phyloP scores from a whole-genome alignment of 768 basidiomycete species.

The Erythrobasidium yunnanense region DNA sequence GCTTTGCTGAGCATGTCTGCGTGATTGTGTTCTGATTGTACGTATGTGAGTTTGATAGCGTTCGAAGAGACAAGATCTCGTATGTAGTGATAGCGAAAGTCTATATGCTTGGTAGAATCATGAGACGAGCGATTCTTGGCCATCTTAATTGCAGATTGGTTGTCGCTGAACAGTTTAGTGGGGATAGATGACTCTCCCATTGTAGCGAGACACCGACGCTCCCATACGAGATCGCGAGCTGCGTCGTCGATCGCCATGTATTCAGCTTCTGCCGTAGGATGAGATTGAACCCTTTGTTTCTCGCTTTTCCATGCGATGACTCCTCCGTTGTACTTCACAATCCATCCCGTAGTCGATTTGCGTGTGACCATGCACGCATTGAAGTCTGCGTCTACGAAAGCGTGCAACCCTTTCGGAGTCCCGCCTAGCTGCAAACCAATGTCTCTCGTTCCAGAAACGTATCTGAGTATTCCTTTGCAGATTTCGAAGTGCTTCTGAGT shows the following conservation, averaged over 20 bases:
- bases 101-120: conserved; percentile 44
- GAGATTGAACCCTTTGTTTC: not conserved
- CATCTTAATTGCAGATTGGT: conserved; percentile 40
- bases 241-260: conserved; percentile 3
- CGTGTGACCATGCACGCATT: not conserved
- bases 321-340: not conserved
- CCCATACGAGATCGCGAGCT: not conserved
- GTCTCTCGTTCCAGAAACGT: not conserved
- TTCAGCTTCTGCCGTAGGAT: not conserved
- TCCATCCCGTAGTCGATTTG: not conserved
- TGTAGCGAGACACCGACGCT: not conserved
- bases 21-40: conserved; percentile 35
- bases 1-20: conserved; percentile 39
- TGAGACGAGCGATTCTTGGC: conserved; percentile 40
- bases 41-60: conserved; percentile 30
- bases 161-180: conserved; percentile 33
- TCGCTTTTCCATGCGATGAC: not conserved
- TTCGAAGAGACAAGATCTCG: conserved; percentile 36
- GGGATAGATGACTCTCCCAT: not conserved
- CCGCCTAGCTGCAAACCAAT: not conserved
- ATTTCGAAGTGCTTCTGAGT: not conserved
- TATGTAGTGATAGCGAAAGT: conserved; percentile 43
- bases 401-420: not conserved
- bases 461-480: not conserved
- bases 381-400: not conserved